These are phyloP conservation scores for Isoetes engelmannii DNA, from an alignment of 83 land plant species.

Conservation along the genomic window DNA sequence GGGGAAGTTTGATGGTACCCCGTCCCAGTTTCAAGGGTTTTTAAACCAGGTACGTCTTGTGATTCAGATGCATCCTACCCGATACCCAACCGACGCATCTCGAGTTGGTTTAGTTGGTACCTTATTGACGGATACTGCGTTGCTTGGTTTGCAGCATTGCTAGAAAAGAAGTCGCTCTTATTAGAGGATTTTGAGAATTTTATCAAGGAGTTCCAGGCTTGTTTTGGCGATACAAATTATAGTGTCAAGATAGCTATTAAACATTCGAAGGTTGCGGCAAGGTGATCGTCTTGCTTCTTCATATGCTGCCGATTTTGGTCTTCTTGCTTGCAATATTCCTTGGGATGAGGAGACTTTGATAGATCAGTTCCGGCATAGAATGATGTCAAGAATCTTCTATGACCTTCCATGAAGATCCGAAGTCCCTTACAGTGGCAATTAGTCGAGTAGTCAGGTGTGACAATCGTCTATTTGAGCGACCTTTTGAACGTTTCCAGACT, in stretches of 20 bases:
- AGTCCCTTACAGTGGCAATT: background rate
- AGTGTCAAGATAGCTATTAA: background rate
- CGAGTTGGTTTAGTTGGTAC: background rate
- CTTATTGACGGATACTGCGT: background rate
- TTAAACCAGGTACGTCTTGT: background rate
- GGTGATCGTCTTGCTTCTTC: background rate
- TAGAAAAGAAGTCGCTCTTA: background rate
- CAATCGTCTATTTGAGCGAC: background rate
- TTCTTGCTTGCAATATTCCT: background rate
- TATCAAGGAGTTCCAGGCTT: slow-evolving; percentile 1
- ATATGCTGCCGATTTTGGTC: background rate
- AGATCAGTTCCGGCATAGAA: background rate
- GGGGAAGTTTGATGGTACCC: slow-evolving; percentile 4
- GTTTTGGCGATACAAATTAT: background rate
- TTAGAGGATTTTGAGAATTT: background rate
- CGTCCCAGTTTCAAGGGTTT: background rate
- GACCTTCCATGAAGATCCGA: background rate
- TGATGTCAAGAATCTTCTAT: slow-evolving; percentile 8
- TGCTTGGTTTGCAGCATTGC: background rate
- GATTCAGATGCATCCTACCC: background rate
- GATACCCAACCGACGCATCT: background rate
- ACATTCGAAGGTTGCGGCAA: background rate
- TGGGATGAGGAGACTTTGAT: slow-evolving; percentile 1
- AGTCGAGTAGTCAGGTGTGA: background rate
- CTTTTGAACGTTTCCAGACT: background rate